A percentile compares a stretch with the other conserved stretches of the same genome.
These are phyloP conservation scores for Beauveria scarabaeidicola DNA, from an alignment of 2,329 filamentous ascomycete genomes.

Conservation along the genomic window DNA sequence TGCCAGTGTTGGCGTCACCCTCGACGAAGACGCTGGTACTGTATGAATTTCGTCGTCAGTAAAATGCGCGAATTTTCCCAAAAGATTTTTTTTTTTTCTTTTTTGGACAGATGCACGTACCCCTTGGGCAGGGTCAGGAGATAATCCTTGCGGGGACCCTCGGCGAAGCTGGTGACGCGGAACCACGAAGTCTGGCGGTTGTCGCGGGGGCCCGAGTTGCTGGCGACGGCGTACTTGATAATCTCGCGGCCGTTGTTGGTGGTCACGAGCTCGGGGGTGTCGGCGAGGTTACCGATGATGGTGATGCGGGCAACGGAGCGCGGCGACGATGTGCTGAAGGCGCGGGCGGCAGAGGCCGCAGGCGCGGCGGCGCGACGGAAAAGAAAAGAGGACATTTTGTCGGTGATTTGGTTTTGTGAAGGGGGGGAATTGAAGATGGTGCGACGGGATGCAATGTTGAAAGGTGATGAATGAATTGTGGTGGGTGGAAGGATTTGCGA, in stretches of 20 bases:
- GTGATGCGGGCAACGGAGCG: slow-evolving; percentile 69
- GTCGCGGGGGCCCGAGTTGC: slow-evolving; percentile 55
- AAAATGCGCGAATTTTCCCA: not conserved
- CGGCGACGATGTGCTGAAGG: slow-evolving; percentile 66
- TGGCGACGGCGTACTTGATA: slow-evolving; percentile 69
- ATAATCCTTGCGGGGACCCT: slow-evolving; percentile 62
- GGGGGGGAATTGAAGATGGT: not conserved
- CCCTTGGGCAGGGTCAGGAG: slow-evolving; percentile 72
- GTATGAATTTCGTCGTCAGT: slow-evolving; percentile 5
- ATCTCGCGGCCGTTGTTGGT: slow-evolving; percentile 66
- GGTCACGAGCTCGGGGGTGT: slow-evolving; percentile 64
- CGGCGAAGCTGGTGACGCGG: slow-evolving; percentile 64
- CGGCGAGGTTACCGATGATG: slow-evolving; percentile 76
- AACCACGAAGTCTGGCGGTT: slow-evolving; percentile 81
- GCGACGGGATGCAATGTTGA: slow-evolving; percentile 5
- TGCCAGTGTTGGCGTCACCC: slow-evolving; percentile 64
- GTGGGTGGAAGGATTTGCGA: not conserved
- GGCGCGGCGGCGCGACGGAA: slow-evolving; percentile 43
- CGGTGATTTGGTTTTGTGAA: slow-evolving; percentile 8
- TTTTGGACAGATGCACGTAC: slow-evolving; percentile 42
- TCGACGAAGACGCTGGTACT: slow-evolving; percentile 78
- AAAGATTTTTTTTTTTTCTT: not conserved
- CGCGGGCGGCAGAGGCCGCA: slow-evolving; percentile 45
- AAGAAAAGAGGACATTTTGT: slow-evolving; percentile 39
- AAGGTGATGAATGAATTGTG: not conserved